Conservation (phyloP, 495 filamentous ascomycete species). For the Penicillium bialowiezense region DNA sequence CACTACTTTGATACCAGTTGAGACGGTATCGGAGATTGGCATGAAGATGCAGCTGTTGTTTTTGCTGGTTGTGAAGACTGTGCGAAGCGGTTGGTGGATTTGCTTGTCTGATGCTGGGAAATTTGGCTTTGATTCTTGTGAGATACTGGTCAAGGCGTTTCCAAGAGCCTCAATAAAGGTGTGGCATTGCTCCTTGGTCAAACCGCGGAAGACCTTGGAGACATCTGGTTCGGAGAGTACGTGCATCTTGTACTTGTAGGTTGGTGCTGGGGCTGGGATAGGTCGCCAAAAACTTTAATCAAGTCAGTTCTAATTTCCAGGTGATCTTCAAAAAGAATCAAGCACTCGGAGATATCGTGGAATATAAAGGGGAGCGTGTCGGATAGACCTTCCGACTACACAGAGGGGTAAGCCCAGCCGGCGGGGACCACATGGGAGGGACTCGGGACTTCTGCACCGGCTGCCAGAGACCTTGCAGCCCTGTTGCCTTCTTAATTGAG, state of each 20-base stretch:
- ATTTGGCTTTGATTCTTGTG: slow-evolving; percentile 21
- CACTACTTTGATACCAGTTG: slow-evolving; percentile 64
- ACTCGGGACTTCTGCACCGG: too few species aligned
- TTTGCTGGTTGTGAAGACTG: slow-evolving; percentile 63
- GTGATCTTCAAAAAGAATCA: too few species aligned
- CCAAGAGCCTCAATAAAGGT: slow-evolving; percentile 30
- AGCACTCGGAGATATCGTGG: too few species aligned
- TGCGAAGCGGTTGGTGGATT: slow-evolving; percentile 74
- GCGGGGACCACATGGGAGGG: background rate
- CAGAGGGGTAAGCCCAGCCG: slow-evolving; percentile 6
- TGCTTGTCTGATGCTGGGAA: slow-evolving; percentile 19
- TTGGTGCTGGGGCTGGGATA: too few species aligned
- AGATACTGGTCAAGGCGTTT: slow-evolving; percentile 29
- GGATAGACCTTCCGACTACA: slow-evolving; percentile 6
- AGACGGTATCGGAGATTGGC: slow-evolving; percentile 66
- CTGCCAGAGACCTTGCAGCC: too few species aligned
- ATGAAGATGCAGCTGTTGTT: slow-evolving; percentile 81
- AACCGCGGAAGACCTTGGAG: slow-evolving; percentile 32
- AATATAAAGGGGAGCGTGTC: background rate
- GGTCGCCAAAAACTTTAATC: too few species aligned
- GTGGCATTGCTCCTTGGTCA: slow-evolving; percentile 34
- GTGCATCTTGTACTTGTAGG: slow-evolving; percentile 31
- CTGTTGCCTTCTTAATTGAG: background rate
- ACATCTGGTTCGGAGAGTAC: slow-evolving; percentile 42
- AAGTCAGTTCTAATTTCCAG: too few species aligned